Conservation (phyloP, 2,329 filamentous ascomycete species). For the Pseudogymnoascus sp. region DNA sequence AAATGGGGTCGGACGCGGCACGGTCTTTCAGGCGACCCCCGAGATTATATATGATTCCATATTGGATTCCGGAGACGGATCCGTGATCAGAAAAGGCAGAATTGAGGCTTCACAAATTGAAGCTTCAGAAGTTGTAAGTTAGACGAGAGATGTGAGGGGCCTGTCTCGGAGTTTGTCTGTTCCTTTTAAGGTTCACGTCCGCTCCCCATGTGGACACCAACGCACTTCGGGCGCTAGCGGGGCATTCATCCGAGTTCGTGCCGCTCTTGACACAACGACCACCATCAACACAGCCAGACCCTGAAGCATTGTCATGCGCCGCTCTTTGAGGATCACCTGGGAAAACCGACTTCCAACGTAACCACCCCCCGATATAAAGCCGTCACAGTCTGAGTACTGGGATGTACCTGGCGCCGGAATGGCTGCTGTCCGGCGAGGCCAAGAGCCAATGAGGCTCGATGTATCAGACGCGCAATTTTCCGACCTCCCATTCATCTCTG, state of each 20-base stretch:
- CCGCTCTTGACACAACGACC: conserved; percentile 4
- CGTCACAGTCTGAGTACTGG: neutral
- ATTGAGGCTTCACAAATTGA: neutral
- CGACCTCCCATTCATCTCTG: conserved; percentile 56
- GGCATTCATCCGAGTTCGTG: neutral
- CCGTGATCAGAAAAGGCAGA: neutral
- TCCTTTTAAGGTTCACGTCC: conserved; percentile 1
- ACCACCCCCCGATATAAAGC: neutral
- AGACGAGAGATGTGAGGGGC: neutral
- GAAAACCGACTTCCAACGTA: neutral
- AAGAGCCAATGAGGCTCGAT: conserved; percentile 25
- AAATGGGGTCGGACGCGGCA: neutral
- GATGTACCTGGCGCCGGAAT: conserved; percentile 15
- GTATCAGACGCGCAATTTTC: conserved; percentile 16
- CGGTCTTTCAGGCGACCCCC: neutral
- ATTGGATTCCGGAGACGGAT: neutral
- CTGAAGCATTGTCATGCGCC: neutral
- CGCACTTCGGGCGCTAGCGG: conserved; percentile 7
- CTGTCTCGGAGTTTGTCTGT: neutral
- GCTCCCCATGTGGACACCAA: conserved; percentile 1
- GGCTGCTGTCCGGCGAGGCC: conserved; percentile 26
- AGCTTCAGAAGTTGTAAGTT: neutral
- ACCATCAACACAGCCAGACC: neutral
- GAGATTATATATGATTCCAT: neutral
- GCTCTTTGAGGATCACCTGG: neutral